Evolutionary conservation across 805 yeast species (phyloP), one percentile per base, ranked within the genome.

Genomic region (Yarrowia sp.): DNA sequence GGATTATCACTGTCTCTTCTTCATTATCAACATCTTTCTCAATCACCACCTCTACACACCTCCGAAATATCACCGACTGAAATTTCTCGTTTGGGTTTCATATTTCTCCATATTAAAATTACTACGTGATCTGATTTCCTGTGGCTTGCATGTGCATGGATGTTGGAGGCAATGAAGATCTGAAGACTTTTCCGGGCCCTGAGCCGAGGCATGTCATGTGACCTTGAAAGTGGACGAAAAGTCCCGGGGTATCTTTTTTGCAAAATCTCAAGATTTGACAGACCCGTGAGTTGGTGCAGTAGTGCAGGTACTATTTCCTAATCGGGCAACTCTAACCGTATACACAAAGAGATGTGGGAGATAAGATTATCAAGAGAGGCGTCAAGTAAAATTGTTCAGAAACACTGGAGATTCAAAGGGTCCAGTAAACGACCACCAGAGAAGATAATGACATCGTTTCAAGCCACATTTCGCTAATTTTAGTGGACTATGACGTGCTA

Each of bases 71-170:
- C 7, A 11, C 52, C 36, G 52, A 48, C 15, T 7, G 11, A 12
- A 12, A 46, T 49, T 49, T 49, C 22, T 48, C 16, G n/a, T n/a
- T 50, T n/a, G 22, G 10, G 41, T 50, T 50, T 50, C 56, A 50
- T 50, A 50, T 16, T 8, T 32, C 55, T 49, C 41, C 26, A 35
- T n/a, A 50, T 50, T 36, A 36, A 50, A 35, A 32, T 49, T 26
- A 48, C 32, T 26, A 14, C 32, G 32, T 45, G 53, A 26, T 49
- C 53, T 32, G 55, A 32, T 49, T 49, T 32, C 40, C 55, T 32
- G 56, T 50, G 56, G 56, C 56, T 50, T 50, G 56, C 56, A 50
- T 35, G 56, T 36, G 56, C 56, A 50, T 50, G 56, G 14, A 2
- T 8, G 26, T 50, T n/a, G 19, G 10, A 36, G 22, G 56, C 56